These are phyloP conservation scores for Rhytidiadelphus loreus DNA, from an alignment of 225 moss, liverwort and hornwort species.

Conservation along the genomic window DNA sequence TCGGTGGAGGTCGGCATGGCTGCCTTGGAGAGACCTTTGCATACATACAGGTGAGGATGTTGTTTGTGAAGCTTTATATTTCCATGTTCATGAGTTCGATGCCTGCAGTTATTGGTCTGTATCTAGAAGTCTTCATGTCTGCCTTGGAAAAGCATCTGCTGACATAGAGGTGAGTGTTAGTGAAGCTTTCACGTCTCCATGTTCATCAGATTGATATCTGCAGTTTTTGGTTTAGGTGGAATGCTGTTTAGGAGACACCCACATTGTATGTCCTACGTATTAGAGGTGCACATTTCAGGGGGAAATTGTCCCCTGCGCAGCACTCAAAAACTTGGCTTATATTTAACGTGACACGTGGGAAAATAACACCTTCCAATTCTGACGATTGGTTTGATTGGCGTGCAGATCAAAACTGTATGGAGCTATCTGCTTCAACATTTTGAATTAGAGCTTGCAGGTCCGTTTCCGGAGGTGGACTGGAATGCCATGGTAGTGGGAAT, in stretches of 20 bases:
- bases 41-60: conserved; percentile 71
- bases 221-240: neutral
- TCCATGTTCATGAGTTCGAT: neutral
- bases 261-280: neutral
- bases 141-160: conserved; percentile 4
- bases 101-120: neutral
- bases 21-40: conserved; percentile 97
- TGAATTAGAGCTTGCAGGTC: conserved; percentile 50
- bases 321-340: neutral
- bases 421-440: conserved; percentile 83
- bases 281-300: neutral
- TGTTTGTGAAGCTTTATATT: neutral
- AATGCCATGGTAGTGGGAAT: conserved; percentile 97
- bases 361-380: neutral
- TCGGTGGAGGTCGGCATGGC: conserved; percentile 95
- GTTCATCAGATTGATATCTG: neutral
- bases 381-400: neutral
- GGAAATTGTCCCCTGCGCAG: neutral
- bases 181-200: neutral
- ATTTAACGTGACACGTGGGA: neutral
- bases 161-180: neutral
- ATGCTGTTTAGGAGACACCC: neutral
- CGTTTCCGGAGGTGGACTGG: conserved; percentile 84
- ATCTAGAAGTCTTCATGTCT: conserved; percentile 65
- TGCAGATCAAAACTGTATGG: conserved; percentile 88